phyloP scores from a whole-genome alignment of 225 moss, liverwort and hornwort genomes.

The Marchantia polymorpha region DNA sequence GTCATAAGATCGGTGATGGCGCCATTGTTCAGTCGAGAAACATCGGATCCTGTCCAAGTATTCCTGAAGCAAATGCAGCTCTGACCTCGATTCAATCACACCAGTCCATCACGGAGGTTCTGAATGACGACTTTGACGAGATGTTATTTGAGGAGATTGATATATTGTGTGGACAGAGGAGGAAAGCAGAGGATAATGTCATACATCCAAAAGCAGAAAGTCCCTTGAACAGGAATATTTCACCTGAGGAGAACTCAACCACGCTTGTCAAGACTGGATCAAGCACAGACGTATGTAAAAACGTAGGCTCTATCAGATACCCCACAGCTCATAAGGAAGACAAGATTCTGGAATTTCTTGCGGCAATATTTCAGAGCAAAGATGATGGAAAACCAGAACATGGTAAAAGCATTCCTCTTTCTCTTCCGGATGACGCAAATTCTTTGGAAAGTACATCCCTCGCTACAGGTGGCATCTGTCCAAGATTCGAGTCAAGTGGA shows the following conservation, averaged over 20 bases:
- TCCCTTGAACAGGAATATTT: neutral
- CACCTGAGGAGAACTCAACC: neutral
- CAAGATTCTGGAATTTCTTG: conserved; percentile 12
- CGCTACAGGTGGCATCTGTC: neutral
- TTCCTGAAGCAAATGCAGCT: neutral
- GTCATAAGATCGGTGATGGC: neutral
- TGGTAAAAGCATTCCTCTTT: neutral
- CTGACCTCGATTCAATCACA: neutral
- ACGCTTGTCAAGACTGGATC: neutral
- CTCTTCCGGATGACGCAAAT: neutral
- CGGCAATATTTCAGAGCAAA: conserved; percentile 5
- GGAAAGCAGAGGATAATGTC: neutral
- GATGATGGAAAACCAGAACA: neutral
- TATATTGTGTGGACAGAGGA: conserved; percentile 41
- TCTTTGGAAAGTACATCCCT: neutral
- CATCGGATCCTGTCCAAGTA: neutral
- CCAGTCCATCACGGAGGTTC: conserved; percentile 22
- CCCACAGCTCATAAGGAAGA: neutral
- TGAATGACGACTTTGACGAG: conserved; percentile 73
- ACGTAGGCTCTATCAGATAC: neutral
- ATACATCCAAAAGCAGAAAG: neutral
- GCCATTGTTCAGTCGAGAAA: neutral
- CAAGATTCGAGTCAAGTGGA: neutral
- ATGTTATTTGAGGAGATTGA: conserved; percentile 59
- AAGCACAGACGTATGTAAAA: neutral